Evolutionary conservation across 1,284 basidiomycete species (phyloP), one percentile per base, ranked within the genome.

Genomic region (Apiotrichum siamense): DNA sequence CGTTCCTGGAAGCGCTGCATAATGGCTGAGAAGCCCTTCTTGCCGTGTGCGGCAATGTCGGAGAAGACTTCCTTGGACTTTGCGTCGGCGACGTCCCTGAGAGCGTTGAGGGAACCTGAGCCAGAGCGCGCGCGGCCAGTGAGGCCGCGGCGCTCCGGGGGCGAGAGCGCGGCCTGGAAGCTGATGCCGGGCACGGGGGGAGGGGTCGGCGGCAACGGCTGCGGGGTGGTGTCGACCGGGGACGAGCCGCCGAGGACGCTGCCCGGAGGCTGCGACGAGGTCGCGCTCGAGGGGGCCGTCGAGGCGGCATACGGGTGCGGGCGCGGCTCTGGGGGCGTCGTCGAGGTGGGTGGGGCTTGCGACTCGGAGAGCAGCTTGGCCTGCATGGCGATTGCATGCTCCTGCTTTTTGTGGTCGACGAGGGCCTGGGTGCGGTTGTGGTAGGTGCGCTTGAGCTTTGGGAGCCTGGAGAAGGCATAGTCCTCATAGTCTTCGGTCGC

Each of bases 401-500:
- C 72, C 57, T 75, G 73, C 13, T 66, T 58, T 42, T 64, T 66
- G 42, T 67, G 64, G 31, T 75, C 73, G 58, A 91, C 89, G 4
- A 85, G 82, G 57, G 90, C 87, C 49, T 84, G 81, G 63, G 84
- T 87, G 70, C 88, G 90, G 74, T 83, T 85, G 13, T 80, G 69
- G 67, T 94, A 93, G 27, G 78, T 74, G 42, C 82, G 79, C 75
- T 88, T 89, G 41, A 92, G 75, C 63, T 83, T 85, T 1, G 87
- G 88, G 7, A 92, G 77, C 18, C 79, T 76, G 49, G 78, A 81
- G 63, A 88, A 86, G 12, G 83, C 83, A 66, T 85, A 89, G 21
- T 92, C 88, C 26, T 80, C 79, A 72, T 92, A 89, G 18, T 83
- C 81, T 51, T 72, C 67, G 15, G 78, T 77, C 0, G 88, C 87